Conservation (phyloP, 768 basidiomycete genomes). For the Kwoniella sp. region DNA sequence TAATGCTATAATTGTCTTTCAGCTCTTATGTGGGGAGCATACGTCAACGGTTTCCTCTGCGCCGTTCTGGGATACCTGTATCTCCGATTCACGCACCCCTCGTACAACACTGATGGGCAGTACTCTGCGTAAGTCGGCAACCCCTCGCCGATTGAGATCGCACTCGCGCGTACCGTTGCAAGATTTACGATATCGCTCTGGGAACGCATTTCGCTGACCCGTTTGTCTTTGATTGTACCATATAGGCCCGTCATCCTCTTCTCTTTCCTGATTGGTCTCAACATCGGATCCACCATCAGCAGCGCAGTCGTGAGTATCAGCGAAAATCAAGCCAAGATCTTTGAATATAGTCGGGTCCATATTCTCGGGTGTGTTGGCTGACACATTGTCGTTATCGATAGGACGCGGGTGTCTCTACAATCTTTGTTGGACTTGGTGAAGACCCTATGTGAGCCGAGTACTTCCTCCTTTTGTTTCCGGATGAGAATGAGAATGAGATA, state of each 20-base stretch:
- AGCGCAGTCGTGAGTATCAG: conserved; percentile 40
- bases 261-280: conserved; percentile 75
- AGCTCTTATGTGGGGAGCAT: conserved; percentile 81
- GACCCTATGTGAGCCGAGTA: conserved; percentile 64
- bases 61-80: conserved; percentile 78
- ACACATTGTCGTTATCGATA: neutral
- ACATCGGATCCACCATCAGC: conserved; percentile 54
- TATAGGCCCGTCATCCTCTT: conserved; percentile 68
- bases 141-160: neutral
- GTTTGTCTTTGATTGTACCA: neutral
- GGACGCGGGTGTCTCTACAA: conserved; percentile 85
- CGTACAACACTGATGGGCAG: conserved; percentile 73
- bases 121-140: conserved; percentile 63
- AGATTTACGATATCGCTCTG: no score
- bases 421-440: conserved; percentile 84
- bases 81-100: conserved; percentile 68
- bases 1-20: no score
- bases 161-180: neutral
- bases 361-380: neutral
- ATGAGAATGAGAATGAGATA: no score
- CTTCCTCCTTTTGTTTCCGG: neutral
- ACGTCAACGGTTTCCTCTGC: conserved; percentile 71
- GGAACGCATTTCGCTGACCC: neutral
- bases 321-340: neutral
- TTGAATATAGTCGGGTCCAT: neutral